Base-by-base conservation (phyloP, 768 basidiomycete genomes). In the Lactarius vividus region DNA sequence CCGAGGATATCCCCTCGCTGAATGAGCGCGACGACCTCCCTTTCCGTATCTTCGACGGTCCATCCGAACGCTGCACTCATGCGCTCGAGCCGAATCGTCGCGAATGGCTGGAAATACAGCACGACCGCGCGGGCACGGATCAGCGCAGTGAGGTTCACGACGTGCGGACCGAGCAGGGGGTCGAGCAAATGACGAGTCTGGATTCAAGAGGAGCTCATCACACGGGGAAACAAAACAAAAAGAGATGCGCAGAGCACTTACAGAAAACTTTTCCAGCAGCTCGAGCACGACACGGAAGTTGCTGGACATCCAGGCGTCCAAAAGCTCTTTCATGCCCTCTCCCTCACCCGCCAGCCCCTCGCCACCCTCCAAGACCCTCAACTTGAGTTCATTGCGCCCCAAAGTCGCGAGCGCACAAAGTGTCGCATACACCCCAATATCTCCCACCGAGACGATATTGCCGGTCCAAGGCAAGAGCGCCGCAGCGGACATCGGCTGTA, bases 41-140 rank as follows among this genome's bases (percentile, higher is more conserved):
- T 77, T 74, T 92, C 88, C 35, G 92, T 85, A 66, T 88, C 84
- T 3, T 85, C 85, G 8, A 91, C 77, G 0, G 81, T 80, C 86
- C 91, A 89, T 3, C 94, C 95, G 72, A 98, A 96, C 11, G 94
- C 93, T 2, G 77, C 74, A 42, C 89, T 87, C 92, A 97, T 96
- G 40, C 89, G 84, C 52, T 88, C 87, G 33, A 98, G 74, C 52
- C 86, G 82, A 74, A 97, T 92, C 10, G 91, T 86, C 31, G 89
- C 83, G 75, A 95, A 98, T 0, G 96, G 96, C 71, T 88, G 84
- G 80, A 97, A 94, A 77, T 96, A 98, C 57, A 94, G 84, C n/a
- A 85, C 80, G 57, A 98, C 81, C 0, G 93, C 88, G 65, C 86
- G 87, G 70, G 89, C 86, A 46, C 85, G 86, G 75, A 98, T 89